Evolutionary conservation across 345 rosid genomes (phyloP).

Genomic region (Citrus mangshanensis): DNA sequence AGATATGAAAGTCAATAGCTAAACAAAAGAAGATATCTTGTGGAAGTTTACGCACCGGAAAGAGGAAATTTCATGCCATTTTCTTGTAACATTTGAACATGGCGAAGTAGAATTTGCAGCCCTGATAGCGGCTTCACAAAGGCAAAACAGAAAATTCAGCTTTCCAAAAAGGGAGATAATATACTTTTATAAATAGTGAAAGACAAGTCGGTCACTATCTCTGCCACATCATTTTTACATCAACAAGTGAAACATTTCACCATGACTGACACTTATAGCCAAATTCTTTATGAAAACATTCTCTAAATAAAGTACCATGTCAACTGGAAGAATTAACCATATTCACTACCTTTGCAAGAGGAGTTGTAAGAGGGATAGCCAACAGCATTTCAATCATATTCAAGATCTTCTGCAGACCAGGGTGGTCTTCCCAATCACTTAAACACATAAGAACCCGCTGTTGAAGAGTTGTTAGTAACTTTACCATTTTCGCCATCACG

Average conservation of each 20-base stretch:
- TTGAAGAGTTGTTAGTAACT: constrained; percentile 50
- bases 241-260: background rate
- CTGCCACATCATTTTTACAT: background rate
- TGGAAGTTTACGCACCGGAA: constrained; percentile 45
- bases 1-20: constrained; percentile 5
- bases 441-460: constrained; percentile 41
- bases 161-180: background rate
- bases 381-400: constrained; percentile 69
- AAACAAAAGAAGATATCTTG: background rate
- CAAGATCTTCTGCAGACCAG: constrained; percentile 70
- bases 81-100: constrained; percentile 51
- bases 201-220: background rate
- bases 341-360: constrained; percentile 74
- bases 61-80: constrained; percentile 66
- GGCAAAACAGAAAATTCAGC: constrained; percentile 16
- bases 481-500: constrained; percentile 69
- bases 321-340: background rate
- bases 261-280: background rate
- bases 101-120: constrained; percentile 69
- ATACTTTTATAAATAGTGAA: background rate
- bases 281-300: background rate
- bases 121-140: constrained; percentile 72
- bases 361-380: constrained; percentile 67
- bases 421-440: constrained; percentile 76
- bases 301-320: background rate